Evolutionary conservation across 768 basidiomycete species (phyloP).

Genomic region (Aureoboletus auriporus): DNA sequence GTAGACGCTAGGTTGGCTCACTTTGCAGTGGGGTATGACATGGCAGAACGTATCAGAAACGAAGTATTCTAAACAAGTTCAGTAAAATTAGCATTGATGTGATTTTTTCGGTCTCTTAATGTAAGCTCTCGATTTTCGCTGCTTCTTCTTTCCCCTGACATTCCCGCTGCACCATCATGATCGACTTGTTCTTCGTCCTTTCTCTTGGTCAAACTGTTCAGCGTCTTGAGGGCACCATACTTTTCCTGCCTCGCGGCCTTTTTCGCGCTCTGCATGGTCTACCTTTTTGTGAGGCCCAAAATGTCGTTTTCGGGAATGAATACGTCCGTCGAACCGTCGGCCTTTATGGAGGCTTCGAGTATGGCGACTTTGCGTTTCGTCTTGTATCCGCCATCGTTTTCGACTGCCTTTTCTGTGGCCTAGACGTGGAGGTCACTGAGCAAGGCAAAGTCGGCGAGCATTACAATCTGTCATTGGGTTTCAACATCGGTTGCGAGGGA

Average conservation of each 20-base stretch:
- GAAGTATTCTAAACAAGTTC: constrained; percentile 18
- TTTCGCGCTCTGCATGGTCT: constrained; percentile 89
- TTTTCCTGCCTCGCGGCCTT: constrained; percentile 95
- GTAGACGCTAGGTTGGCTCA: constrained; percentile 79
- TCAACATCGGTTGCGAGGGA: background rate
- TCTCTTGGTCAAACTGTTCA: constrained; percentile 88
- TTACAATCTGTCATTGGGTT: constrained; percentile 67
- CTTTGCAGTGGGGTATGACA: constrained; percentile 65
- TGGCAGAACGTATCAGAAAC: constrained; percentile 40
- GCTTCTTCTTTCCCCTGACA: constrained; percentile 84
- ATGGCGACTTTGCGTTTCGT: constrained; percentile 87
- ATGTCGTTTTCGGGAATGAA: constrained; percentile 92
- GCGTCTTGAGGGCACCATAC: constrained; percentile 74
- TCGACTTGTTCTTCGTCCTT: constrained; percentile 90
- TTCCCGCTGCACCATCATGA: constrained; percentile 90
- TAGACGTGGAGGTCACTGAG: constrained; percentile 84
- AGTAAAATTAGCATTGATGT: constrained; percentile 15
- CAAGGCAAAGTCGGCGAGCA: constrained; percentile 93
- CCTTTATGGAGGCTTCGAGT: constrained; percentile 70
- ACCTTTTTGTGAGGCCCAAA: constrained; percentile 93
- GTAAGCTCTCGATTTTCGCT: constrained; percentile 71
- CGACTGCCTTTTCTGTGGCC: constrained; percentile 68
- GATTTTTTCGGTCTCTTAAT: constrained; percentile 66
- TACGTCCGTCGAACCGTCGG: constrained; percentile 37
- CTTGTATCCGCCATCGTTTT: constrained; percentile 62